Percentiles rank a stretch among this genome's conserved stretches.
Evolutionary conservation across 345 rosid species (phyloP).

Genomic region (Gossypium australe): DNA sequence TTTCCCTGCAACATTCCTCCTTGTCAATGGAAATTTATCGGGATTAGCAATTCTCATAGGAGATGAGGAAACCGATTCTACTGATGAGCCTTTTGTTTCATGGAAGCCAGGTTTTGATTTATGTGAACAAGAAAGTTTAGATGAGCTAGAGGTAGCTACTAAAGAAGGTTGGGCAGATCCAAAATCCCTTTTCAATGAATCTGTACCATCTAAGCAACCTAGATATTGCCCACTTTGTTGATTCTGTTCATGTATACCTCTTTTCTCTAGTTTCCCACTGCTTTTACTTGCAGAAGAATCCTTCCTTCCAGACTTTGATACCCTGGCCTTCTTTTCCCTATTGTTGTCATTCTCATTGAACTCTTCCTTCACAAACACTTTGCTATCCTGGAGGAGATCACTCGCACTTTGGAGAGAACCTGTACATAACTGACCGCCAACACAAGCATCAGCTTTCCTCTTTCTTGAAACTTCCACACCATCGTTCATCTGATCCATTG

Average conservation of each 20-base stretch:
- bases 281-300: constrained; percentile 55
- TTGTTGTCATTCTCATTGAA: constrained; percentile 48
- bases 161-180: constrained; percentile 45
- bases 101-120: constrained; percentile 42
- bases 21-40: constrained; percentile 36
- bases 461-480: constrained; percentile 40
- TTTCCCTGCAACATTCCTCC: constrained; percentile 33
- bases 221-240: constrained; percentile 31
- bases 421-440: constrained; percentile 27
- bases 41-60: constrained; percentile 56
- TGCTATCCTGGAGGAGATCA: constrained; percentile 27
- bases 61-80: constrained; percentile 80
- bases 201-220: constrained; percentile 40
- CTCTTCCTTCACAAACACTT: constrained; percentile 33
- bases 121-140: constrained; percentile 75
- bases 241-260: constrained; percentile 37
- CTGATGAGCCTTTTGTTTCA: constrained; percentile 78
- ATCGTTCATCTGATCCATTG: constrained; percentile 37
- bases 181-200: constrained; percentile 46
- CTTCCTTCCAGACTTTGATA: constrained; percentile 47
- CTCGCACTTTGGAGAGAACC: constrained; percentile 21
- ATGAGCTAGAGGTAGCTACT: constrained; percentile 88
- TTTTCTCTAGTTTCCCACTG: constrained; percentile 48
- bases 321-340: constrained; percentile 60
- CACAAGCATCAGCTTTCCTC: constrained; percentile 53